These are phyloP conservation scores for Ophiostoma pallidulum DNA, from an alignment of 2,329 filamentous ascomycete genomes.

Conservation along the genomic window DNA sequence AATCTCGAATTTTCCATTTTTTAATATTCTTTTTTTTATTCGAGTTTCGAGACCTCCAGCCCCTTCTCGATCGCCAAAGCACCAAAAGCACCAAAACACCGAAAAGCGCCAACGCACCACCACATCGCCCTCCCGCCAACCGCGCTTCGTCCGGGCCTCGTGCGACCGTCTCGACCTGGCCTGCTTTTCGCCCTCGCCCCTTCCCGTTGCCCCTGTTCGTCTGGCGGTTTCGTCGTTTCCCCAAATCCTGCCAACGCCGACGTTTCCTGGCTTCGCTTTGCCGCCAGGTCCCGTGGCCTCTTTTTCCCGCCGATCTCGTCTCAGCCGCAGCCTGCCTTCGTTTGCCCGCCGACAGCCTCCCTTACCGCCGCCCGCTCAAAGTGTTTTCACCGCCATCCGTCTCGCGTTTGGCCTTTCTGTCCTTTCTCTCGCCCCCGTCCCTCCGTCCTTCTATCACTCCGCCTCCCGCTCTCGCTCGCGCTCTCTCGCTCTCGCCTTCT, in stretches of 20 bases:
- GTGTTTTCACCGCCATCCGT: too few species aligned
- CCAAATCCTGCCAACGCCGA: too few species aligned
- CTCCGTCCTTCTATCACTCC: too few species aligned
- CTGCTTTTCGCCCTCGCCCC: not conserved
- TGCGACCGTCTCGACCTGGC: not conserved
- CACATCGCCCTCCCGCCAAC: not conserved
- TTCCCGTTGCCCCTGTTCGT: not conserved
- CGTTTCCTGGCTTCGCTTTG: too few species aligned
- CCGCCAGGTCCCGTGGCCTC: not conserved
- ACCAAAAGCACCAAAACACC: too few species aligned
- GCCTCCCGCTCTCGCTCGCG: not conserved
- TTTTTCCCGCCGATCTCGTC: too few species aligned
- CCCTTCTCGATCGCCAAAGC: not conserved
- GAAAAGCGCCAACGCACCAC: not conserved
- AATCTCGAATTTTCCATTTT: conserved; percentile 8
- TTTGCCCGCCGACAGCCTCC: too few species aligned
- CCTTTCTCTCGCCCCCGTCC: too few species aligned
- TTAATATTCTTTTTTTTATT: conserved; percentile 4
- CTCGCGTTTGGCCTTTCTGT: too few species aligned
- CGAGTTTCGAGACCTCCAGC: conserved; percentile 1
- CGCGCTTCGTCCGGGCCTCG: not conserved
- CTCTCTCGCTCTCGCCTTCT: not conserved
- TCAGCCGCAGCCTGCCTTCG: too few species aligned
- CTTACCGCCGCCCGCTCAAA: too few species aligned
- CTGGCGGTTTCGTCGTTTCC: not conserved